Percentiles rank a stretch among this genome's conserved stretches.
These are phyloP conservation scores for Acacia pycnantha DNA, from an alignment of 331 rosid species.

Conservation along the genomic window DNA sequence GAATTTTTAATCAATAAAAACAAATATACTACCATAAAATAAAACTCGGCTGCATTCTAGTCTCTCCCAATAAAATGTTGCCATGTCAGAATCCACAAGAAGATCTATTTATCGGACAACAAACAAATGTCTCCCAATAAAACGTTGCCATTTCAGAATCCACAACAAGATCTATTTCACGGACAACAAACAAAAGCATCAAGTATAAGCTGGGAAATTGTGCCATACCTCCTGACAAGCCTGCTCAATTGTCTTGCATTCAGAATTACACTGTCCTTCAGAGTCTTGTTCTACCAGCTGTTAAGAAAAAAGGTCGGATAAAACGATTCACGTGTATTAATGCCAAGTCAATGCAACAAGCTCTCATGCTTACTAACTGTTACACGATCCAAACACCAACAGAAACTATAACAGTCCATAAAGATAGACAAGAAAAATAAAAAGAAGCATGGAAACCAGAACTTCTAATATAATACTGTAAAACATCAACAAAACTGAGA, in stretches of 20 bases:
- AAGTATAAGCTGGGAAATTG: neutral
- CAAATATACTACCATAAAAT: neutral
- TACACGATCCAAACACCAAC: neutral
- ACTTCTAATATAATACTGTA: neutral
- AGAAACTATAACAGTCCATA: neutral
- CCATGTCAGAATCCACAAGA: constrained; percentile 12
- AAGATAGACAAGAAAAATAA: neutral
- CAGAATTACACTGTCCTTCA: constrained; percentile 98
- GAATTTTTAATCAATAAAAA: neutral
- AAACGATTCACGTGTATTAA: neutral
- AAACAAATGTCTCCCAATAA: constrained; percentile 13
- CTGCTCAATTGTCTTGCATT: constrained; percentile 95
- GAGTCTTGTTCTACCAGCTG: constrained; percentile 90
- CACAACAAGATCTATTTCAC: neutral
- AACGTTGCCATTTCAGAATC: constrained; percentile 6
- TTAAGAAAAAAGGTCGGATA: neutral
- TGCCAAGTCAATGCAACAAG: neutral
- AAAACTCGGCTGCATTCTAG: neutral
- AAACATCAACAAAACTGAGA: neutral
- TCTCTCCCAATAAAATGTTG: neutral
- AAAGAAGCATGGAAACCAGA: constrained; percentile 14
- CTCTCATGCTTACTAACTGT: neutral
- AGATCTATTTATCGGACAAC: neutral
- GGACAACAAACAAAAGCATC: constrained; percentile 1
- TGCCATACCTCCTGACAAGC: constrained; percentile 81